phyloP scores from a whole-genome alignment of 768 basidiomycete genomes.

The Botryobasidium botryosum region DNA sequence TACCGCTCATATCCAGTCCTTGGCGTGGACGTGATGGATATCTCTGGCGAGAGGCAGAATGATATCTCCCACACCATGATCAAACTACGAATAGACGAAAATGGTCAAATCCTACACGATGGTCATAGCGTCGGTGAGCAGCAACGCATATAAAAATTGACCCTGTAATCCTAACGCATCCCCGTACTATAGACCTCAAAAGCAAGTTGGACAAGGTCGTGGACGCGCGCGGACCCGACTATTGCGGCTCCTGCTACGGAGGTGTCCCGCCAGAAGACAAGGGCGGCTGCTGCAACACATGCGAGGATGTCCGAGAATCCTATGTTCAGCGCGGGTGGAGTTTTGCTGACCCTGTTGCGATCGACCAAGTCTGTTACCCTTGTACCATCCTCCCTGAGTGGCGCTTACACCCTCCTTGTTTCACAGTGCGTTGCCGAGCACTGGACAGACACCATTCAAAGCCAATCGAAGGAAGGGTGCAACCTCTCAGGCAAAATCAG shows the following conservation, averaged over 20 bases:
- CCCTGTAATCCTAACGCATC: not conserved
- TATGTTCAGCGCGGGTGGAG: constrained; percentile 93
- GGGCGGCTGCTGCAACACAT: constrained; percentile 88
- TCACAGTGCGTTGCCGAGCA: constrained; percentile 78
- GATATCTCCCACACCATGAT: constrained; percentile 79
- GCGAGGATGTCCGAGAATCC: constrained; percentile 82
- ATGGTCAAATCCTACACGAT: constrained; percentile 32
- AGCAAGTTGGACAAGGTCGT: constrained; percentile 77
- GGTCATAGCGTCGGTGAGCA: constrained; percentile 5
- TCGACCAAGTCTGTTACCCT: constrained; percentile 61
- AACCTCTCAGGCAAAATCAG: constrained; percentile 80
- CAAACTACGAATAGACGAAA: constrained; percentile 56
- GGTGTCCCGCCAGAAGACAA: constrained; percentile 46
- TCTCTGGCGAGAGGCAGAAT: constrained; percentile 86
- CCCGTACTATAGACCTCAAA: constrained; percentile 36
- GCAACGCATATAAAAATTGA: too few relatives aligned
- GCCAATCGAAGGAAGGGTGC: constrained; percentile 89
- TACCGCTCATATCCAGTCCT: constrained; percentile 41
- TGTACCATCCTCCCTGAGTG: not conserved
- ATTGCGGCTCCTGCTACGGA: constrained; percentile 95
- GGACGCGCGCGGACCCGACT: constrained; percentile 37
- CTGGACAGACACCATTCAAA: constrained; percentile 85
- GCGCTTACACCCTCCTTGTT: not conserved
- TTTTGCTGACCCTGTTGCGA: constrained; percentile 73
- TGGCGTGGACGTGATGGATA: constrained; percentile 95